Conservation (phyloP, 345 rosid species). For the Populus nigra region DNA sequence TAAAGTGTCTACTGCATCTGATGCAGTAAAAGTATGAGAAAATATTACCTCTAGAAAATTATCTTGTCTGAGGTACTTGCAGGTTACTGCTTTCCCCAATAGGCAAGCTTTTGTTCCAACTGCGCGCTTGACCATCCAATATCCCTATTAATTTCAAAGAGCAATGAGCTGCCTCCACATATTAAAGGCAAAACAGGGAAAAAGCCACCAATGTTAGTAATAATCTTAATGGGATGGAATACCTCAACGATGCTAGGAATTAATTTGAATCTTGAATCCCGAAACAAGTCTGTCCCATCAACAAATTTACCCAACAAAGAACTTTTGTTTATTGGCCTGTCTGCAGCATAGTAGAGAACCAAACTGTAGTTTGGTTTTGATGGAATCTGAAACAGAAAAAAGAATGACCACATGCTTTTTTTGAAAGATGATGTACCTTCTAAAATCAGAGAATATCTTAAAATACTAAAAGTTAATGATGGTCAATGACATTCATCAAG, state of each 20-base stretch:
- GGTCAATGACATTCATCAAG: not conserved
- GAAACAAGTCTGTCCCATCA: slow-evolving; percentile 77
- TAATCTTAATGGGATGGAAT: slow-evolving; percentile 15
- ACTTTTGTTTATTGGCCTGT: slow-evolving; percentile 68
- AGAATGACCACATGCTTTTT: not conserved
- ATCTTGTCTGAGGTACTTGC: slow-evolving; percentile 87
- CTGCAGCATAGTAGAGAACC: slow-evolving; percentile 84
- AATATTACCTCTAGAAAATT: slow-evolving; percentile 78
- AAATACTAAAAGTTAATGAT: not conserved
- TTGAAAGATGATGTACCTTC: slow-evolving; percentile 6
- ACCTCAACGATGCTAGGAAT: slow-evolving; percentile 95
- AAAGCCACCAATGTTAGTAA: not conserved
- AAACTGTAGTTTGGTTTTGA: slow-evolving; percentile 90
- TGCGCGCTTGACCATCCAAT: slow-evolving; percentile 99
- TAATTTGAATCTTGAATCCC: slow-evolving; percentile 85
- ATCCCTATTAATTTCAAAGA: slow-evolving; percentile 55
- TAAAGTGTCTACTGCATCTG: not conserved
- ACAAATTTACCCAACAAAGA: slow-evolving; percentile 78
- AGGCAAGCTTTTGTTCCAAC: slow-evolving; percentile 98
- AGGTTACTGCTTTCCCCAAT: slow-evolving; percentile 95
- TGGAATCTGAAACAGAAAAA: slow-evolving; percentile 59
- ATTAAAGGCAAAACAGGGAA: slow-evolving; percentile 6
- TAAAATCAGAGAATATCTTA: not conserved
- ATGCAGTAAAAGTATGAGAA: not conserved
- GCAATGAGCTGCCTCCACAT: not conserved